phyloP scores from a whole-genome alignment of 345 rosid species.

The Rubroshorea leprosula region DNA sequence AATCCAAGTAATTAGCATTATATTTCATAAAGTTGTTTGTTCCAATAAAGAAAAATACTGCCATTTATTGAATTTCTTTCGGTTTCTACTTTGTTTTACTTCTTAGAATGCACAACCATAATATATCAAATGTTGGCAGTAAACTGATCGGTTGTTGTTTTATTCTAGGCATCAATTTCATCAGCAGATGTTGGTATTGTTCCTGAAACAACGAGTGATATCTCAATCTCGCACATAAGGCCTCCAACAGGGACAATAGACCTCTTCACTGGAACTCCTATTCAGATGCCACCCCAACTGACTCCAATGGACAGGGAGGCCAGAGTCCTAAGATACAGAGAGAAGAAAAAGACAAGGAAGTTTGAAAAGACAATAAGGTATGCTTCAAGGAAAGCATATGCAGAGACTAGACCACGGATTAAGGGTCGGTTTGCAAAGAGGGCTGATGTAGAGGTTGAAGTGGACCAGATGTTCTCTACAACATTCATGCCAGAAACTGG shows the following conservation, averaged over 20 bases:
- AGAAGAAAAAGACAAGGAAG: constrained; percentile 83
- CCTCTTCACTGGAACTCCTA: constrained; percentile 42
- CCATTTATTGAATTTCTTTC: too few relatives aligned
- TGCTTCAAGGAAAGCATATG: constrained; percentile 96
- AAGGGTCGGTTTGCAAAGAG: constrained; percentile 92
- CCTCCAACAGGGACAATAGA: constrained; percentile 52
- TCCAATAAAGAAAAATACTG: not conserved
- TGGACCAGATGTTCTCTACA: constrained; percentile 59
- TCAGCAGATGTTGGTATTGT: constrained; percentile 65
- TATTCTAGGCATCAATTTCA: constrained; percentile 54
- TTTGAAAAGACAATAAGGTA: constrained; percentile 95
- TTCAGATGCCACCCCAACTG: constrained; percentile 60
- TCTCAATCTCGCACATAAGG: constrained; percentile 44
- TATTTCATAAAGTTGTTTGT: not conserved
- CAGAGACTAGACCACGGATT: constrained; percentile 87
- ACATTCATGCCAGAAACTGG: constrained; percentile 41
- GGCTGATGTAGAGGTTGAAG: constrained; percentile 50
- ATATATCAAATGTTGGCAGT: not conserved
- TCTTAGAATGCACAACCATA: too few relatives aligned
- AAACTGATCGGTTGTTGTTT: not conserved
- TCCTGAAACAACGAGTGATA: constrained; percentile 66
- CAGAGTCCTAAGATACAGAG: constrained; percentile 85
- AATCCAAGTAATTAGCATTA: not conserved
- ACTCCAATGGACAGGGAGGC: constrained; percentile 85
- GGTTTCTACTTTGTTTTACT: too few relatives aligned